A percentile compares a stretch with the other conserved stretches of the same genome.
Evolutionary conservation across 2,329 filamentous ascomycete species (phyloP).

Genomic region (Aspergillus vadensis): DNA sequence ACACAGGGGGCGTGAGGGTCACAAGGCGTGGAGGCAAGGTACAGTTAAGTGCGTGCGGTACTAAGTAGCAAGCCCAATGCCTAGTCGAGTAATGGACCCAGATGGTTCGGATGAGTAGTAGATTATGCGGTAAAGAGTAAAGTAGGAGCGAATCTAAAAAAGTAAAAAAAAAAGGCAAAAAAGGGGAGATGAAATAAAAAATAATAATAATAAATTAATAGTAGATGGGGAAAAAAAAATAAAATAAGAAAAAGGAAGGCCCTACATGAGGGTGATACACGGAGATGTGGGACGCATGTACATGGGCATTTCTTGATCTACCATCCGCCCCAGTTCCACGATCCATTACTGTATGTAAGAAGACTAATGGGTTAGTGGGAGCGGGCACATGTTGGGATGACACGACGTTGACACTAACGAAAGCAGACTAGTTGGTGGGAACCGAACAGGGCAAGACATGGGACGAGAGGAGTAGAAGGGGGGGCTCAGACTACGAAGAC

Average conservation of each 20-base stretch:
- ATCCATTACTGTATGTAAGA: constrained; percentile 26
- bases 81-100: constrained; percentile 18
- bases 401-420: constrained; percentile 44
- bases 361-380: constrained; percentile 2
- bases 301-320: constrained; percentile 31
- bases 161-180: neutral
- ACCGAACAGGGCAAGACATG: constrained; percentile 15
- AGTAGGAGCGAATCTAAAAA: neutral
- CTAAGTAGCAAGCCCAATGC: constrained; percentile 1
- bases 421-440: constrained; percentile 27
- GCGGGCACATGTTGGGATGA: constrained; percentile 36
- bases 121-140: constrained; percentile 4
- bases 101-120: constrained; percentile 13
- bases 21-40: constrained; percentile 27
- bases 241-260: constrained; percentile 23
- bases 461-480: constrained; percentile 13
- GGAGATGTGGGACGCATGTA: constrained; percentile 12
- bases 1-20: constrained; percentile 25
- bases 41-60: constrained; percentile 12
- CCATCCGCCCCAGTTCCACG: constrained; percentile 40
- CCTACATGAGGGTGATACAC: constrained; percentile 9
- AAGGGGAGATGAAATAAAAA: constrained; percentile 9
- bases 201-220: neutral
- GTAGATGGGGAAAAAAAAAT: constrained; percentile 7
- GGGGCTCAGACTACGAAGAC: constrained; percentile 8